These are phyloP conservation scores for Fraxinus platypoda DNA, from an alignment of 305 asterid species.

Conservation along the genomic window DNA sequence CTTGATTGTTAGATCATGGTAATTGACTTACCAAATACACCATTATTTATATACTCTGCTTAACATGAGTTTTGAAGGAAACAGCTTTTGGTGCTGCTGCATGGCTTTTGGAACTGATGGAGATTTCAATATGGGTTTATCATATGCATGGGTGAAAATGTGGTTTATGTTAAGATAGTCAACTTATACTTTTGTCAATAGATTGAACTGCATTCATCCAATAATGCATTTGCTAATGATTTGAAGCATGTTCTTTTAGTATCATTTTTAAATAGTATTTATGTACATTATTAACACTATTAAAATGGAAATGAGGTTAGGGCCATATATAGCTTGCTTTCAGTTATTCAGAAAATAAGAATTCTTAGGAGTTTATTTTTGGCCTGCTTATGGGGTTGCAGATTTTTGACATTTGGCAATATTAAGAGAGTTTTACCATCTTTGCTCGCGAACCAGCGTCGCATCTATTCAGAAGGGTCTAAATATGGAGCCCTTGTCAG, in stretches of 20 bases:
- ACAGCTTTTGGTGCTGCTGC: neutral
- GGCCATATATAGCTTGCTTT: neutral
- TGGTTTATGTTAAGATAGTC: neutral
- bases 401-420: conserved; percentile 54
- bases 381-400: conserved; percentile 37
- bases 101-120: neutral
- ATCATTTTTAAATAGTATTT: neutral
- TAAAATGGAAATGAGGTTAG: conserved; percentile 9
- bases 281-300: neutral
- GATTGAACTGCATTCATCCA: neutral
- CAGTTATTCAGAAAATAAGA: neutral
- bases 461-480: conserved; percentile 30
- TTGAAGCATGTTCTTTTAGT: neutral
- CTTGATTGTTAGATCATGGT: neutral
- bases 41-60: neutral
- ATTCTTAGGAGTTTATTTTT: conserved; percentile 11
- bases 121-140: neutral
- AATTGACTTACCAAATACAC: neutral
- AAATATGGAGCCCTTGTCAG: conserved; percentile 39
- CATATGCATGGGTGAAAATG: neutral
- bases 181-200: neutral
- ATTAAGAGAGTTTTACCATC: conserved; percentile 41
- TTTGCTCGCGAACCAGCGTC: conserved; percentile 23
- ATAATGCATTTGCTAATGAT: neutral
- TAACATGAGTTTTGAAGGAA: neutral